A percentile compares a stretch with the other conserved stretches of the same genome.
Evolutionary conservation across 768 basidiomycete species (phyloP).

Genomic region (Trametes punicea): DNA sequence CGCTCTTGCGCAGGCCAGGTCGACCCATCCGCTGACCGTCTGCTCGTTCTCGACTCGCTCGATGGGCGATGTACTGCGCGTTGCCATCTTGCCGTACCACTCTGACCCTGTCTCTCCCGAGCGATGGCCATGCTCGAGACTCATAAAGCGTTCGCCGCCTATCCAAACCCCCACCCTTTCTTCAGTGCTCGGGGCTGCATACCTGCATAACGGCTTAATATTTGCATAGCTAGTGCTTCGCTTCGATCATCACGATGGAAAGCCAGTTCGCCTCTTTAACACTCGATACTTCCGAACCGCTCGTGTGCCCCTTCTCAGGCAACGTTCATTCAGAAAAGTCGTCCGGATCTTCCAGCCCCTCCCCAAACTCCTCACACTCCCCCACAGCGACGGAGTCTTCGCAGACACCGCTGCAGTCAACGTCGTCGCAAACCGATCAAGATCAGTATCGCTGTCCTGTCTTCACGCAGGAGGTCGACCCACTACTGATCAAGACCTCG

Average conservation of each 20-base stretch:
- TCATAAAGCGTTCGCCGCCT: constrained; percentile 12
- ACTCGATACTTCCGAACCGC: constrained; percentile 11
- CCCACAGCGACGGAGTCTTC: constrained; percentile 15
- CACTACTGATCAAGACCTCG: constrained; percentile 28
- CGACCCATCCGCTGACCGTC: constrained; percentile 12
- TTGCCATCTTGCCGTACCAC: constrained; percentile 15
- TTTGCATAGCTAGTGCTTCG: background rate
- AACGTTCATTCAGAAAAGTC: background rate
- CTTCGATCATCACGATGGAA: constrained; percentile 10
- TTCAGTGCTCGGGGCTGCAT: background rate
- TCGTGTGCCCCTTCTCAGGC: constrained; percentile 20
- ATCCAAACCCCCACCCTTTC: background rate
- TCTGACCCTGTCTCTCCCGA: constrained; percentile 19
- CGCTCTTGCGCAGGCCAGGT: constrained; percentile 13
- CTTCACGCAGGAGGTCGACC: constrained; percentile 29
- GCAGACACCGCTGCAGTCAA: constrained; percentile 14
- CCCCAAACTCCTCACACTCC: constrained; percentile 8
- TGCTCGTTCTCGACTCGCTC: constrained; percentile 16
- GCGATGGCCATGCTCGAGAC: constrained; percentile 7
- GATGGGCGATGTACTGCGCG: constrained; percentile 6
- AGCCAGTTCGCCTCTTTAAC: constrained; percentile 1
- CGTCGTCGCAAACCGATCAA: constrained; percentile 13
- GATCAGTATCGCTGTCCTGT: constrained; percentile 10
- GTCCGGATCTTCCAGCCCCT: constrained; percentile 8
- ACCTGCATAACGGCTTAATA: constrained; percentile 3